Evolutionary conservation across 2,329 filamentous ascomycete genomes (phyloP).

Genomic region (Cytospora chrysosperma): DNA sequence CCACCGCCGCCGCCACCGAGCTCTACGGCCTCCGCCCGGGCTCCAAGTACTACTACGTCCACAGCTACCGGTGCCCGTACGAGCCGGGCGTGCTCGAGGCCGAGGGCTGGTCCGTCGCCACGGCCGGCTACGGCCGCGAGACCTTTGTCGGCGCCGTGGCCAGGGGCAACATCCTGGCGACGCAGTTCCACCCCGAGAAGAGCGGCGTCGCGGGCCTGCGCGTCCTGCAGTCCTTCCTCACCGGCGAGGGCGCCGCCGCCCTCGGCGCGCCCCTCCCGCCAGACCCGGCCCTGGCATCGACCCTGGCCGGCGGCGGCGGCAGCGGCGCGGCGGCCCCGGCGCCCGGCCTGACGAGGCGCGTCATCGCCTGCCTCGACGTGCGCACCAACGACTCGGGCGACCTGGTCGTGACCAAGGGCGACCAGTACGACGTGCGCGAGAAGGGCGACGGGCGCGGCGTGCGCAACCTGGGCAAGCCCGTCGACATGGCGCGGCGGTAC

Average conservation of each 20-base stretch:
- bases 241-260: conserved; percentile 60
- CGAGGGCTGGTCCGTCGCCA: conserved; percentile 89
- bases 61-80: conserved; percentile 87
- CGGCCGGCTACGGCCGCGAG: conserved; percentile 81
- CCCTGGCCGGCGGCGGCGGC: no score
- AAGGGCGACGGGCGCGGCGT: conserved; percentile 67
- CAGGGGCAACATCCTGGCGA: conserved; percentile 80
- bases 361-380: conserved; percentile 96
- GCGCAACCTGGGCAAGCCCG: conserved; percentile 92
- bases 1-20: conserved; percentile 39
- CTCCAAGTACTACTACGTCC: conserved; percentile 99
- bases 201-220: conserved; percentile 85
- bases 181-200: conserved; percentile 98
- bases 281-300: no score
- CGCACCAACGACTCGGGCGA: conserved; percentile 92
- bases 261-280: conserved; percentile 41
- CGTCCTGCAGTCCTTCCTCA: conserved; percentile 80
- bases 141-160: conserved; percentile 90
- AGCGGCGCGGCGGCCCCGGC: conserved; percentile 2
- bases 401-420: conserved; percentile 95
- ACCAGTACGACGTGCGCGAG: conserved; percentile 97
- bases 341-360: conserved; percentile 78
- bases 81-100: conserved; percentile 69
- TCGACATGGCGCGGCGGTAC: conserved; percentile 90
- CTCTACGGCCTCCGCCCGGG: conserved; percentile 77